Base-by-base conservation (phyloP, 2,329 filamentous ascomycete species). In the Periconia sp. region DNA sequence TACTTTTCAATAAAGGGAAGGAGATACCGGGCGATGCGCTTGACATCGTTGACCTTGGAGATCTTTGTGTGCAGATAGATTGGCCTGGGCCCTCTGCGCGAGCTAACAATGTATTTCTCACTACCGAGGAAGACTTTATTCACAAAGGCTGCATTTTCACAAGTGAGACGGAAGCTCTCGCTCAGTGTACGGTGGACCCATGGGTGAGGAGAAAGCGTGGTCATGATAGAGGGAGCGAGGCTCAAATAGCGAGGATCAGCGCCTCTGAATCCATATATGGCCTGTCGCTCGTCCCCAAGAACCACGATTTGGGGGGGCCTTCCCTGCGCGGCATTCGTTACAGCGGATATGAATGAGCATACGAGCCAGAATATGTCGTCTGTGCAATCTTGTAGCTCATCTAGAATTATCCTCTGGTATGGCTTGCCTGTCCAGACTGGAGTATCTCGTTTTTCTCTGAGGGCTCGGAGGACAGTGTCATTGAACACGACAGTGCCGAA, bases 211-310 rank as follows among this genome's bases (percentile, higher is more conserved):
- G 54, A 56, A n/a, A 56, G 33, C 14, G 33, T 43, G 41, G 42
- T 41, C 49, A 56, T 53, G 45, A 41, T 20, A 18, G 45, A 43
- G 44, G 54, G 45, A 27, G 54, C 41, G 44, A 53, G 54, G 40
- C 50, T 47, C 18, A 56, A 47, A 44, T 52, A 56, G 20, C 54
- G 49, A 33, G 50, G 18, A 40, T 56, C 54, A 15, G 54, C 49
- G 40, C 54, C 54, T 47, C 50, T 50, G 30, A 56, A 56, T 19
- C 37, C 47, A 41, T 56, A 56, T 44, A 56, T 56, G 30, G 54
- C 54, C 47, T 56, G 54, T n/a, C 51, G 40, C 41, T 56, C 54
- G 30, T 56, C 54, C 41, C 54, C 54, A 23, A 56, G 52, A 40
- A 48, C 47, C 14, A 56, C 54, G 42, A 56, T 51, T 31, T 43